Evolutionary conservation across 495 filamentous ascomycete genomes (phyloP).

Genomic region (Podospora appendiculata): DNA sequence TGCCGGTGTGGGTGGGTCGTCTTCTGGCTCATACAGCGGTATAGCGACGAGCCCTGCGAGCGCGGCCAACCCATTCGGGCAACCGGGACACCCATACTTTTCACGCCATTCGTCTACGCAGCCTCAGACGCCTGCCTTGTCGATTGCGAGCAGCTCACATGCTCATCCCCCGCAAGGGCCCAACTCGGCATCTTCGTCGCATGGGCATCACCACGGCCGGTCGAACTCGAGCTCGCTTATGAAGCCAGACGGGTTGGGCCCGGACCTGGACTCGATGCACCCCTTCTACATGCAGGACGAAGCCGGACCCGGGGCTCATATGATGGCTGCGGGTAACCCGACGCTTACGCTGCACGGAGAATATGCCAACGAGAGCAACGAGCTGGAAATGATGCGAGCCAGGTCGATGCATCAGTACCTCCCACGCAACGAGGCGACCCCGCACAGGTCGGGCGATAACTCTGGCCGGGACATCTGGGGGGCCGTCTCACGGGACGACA

Average conservation of each 20-base stretch:
- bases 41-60: conserved; percentile 26
- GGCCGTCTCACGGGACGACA: conserved; percentile 3
- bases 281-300: conserved; percentile 30
- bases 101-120: conserved; percentile 28
- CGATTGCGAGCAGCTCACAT: conserved; percentile 21
- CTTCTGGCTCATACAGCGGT: neutral
- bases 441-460: conserved; percentile 30
- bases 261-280: conserved; percentile 20
- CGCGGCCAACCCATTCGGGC: conserved; percentile 18
- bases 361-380: conserved; percentile 12
- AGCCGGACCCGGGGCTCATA: conserved; percentile 5
- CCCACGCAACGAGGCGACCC: conserved; percentile 28
- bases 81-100: conserved; percentile 25
- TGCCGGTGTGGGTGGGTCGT: too few relatives aligned
- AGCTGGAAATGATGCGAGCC: conserved; percentile 25
- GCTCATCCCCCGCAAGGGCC: conserved; percentile 16
- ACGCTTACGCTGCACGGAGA: too few relatives aligned
- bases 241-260: conserved; percentile 23
- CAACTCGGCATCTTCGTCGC: conserved; percentile 19
- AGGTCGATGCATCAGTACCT: too few relatives aligned
- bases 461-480: conserved; percentile 30
- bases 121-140: conserved; percentile 31
- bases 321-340: too few relatives aligned
- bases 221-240: conserved; percentile 6
- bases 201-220: conserved; percentile 23